These are phyloP conservation scores for Alternaria ethzedia DNA, from an alignment of 2,329 filamentous ascomycete genomes.

Conservation along the genomic window DNA sequence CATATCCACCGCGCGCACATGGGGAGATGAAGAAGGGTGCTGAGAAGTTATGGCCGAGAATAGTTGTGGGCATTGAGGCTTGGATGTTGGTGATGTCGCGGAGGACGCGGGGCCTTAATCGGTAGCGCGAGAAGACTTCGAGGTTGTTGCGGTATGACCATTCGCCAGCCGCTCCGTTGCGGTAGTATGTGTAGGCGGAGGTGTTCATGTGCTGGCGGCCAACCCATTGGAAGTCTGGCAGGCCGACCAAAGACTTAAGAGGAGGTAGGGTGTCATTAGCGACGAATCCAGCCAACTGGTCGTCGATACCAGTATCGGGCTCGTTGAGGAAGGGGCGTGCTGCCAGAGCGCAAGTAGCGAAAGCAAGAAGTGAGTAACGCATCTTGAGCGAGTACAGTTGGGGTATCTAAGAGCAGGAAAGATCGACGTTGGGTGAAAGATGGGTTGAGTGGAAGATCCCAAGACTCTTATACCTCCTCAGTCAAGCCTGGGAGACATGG, in stretches of 20 bases:
- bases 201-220: constrained; percentile 57
- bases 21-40: constrained; percentile 64
- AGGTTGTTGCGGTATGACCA: constrained; percentile 65
- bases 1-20: constrained; percentile 48
- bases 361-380: constrained; percentile 27
- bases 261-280: constrained; percentile 50
- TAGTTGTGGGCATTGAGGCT: constrained; percentile 51
- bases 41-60: constrained; percentile 61
- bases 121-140: constrained; percentile 59
- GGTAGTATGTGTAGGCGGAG: constrained; percentile 63
- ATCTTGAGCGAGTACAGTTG: constrained; percentile 16
- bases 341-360: constrained; percentile 38
- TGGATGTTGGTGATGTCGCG: constrained; percentile 56
- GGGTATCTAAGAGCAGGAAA: constrained; percentile 3
- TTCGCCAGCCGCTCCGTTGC: constrained; percentile 62
- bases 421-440: background rate
- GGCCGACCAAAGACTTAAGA: constrained; percentile 55
- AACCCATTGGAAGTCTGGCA: constrained; percentile 63
- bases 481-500: background rate
- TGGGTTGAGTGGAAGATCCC: background rate
- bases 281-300: constrained; percentile 20
- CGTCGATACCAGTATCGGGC: constrained; percentile 46
- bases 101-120: constrained; percentile 58
- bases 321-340: constrained; percentile 45
- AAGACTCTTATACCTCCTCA: constrained; percentile 11